phyloP scores from a whole-genome alignment of 2,329 filamentous ascomycete species.

The Thyridium curvatum region DNA sequence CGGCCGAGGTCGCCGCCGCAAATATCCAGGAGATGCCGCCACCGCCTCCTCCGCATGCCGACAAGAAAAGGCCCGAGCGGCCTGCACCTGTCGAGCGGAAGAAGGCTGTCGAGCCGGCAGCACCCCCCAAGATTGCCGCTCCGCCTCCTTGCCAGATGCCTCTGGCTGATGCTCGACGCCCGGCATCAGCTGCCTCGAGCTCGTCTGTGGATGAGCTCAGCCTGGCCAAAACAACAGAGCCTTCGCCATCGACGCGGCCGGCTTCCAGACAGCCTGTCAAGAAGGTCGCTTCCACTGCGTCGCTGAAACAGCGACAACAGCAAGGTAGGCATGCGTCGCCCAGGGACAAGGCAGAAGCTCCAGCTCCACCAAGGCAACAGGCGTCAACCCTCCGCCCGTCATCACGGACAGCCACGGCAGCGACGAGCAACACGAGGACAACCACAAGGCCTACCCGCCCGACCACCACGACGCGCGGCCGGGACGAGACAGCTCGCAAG shows the following conservation, averaged over 20 bases:
- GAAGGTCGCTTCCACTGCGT: no score
- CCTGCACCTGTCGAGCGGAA: constrained; percentile 13
- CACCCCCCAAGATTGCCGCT: no score
- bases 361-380: no score
- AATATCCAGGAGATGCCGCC: constrained; percentile 16
- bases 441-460: neutral
- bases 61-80: constrained; percentile 18
- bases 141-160: neutral
- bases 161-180: neutral
- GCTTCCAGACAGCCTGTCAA: neutral
- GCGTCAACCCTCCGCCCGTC: no score
- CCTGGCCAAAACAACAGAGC: neutral
- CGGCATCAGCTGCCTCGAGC: constrained; percentile 7
- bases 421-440: no score
- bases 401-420: no score
- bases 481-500: no score
- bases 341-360: no score
- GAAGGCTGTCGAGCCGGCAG: constrained; percentile 6
- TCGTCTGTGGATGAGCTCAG: constrained; percentile 2
- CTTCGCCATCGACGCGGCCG: neutral
- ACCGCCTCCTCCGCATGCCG: constrained; percentile 21
- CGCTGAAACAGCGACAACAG: constrained; percentile 3
- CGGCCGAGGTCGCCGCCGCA: constrained; percentile 26
- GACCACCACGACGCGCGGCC: neutral
- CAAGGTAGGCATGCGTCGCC: no score